Conservation (phyloP, 2,329 filamentous ascomycete genomes). For the Conoideocrella luteorostrata region DNA sequence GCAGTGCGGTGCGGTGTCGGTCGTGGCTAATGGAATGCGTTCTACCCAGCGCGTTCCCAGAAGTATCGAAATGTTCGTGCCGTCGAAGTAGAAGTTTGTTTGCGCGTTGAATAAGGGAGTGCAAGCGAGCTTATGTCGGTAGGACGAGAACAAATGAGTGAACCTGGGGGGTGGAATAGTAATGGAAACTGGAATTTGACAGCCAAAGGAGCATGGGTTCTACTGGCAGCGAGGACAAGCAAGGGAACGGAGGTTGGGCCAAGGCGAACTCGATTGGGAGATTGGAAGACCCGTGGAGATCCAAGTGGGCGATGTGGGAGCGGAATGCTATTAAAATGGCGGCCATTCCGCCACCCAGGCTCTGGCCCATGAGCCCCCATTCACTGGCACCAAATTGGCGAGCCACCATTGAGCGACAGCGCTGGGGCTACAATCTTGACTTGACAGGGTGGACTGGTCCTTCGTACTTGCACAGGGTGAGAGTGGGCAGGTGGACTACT, state of each 20-base stretch:
- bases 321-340: constrained; percentile 13
- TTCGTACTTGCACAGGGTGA: too few species aligned
- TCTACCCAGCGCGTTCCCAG: not conserved
- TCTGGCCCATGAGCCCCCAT: not conserved
- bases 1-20: constrained; percentile 1
- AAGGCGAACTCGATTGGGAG: not conserved
- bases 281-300: not conserved
- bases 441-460: too few species aligned
- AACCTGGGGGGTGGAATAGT: not conserved
- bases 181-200: not conserved
- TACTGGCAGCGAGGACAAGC: not conserved
- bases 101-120: not conserved
- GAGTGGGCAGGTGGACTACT: too few species aligned
- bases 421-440: too few species aligned
- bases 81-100: not conserved
- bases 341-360: constrained; percentile 11
- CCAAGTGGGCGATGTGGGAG: constrained; percentile 5
- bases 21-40: constrained; percentile 3
- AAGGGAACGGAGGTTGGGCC: not conserved
- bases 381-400: not conserved
- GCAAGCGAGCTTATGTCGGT: not conserved
- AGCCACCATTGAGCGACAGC: too few species aligned
- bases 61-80: not conserved
- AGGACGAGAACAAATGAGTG: not conserved
- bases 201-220: too few species aligned